phyloP scores from a whole-genome alignment of 176 grass and related monocot genomes.

The Metroxylon sagu region DNA sequence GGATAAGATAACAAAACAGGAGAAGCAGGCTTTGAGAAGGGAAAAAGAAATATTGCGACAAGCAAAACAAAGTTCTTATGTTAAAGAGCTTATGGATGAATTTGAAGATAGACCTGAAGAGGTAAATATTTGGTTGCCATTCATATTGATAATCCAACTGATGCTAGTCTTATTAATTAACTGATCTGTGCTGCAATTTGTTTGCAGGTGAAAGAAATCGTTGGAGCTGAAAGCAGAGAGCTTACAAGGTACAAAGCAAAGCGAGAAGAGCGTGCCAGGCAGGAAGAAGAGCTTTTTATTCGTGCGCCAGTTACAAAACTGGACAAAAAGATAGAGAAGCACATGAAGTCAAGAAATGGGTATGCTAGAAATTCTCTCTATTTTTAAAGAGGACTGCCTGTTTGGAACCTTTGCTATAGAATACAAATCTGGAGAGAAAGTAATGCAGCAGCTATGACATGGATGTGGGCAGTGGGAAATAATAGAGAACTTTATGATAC shows the following conservation, averaged over 20 bases:
- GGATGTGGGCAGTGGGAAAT: too few relatives aligned
- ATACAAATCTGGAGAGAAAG: too few relatives aligned
- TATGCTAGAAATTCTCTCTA: constrained; percentile 16
- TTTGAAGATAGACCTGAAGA: constrained; percentile 71
- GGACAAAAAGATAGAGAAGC: constrained; percentile 61
- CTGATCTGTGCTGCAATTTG: background rate
- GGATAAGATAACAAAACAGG: constrained; percentile 44
- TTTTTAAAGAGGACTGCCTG: too few relatives aligned
- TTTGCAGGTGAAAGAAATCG: constrained; percentile 54
- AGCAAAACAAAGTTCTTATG: constrained; percentile 52
- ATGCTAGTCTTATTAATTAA: constrained; percentile 11
- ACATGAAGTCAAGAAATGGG: constrained; percentile 60
- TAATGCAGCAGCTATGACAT: too few relatives aligned
- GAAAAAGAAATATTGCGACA: constrained; percentile 50
- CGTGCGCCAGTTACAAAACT: constrained; percentile 64
- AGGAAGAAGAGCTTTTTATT: constrained; percentile 73
- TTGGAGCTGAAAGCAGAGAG: constrained; percentile 77
- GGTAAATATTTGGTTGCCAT: constrained; percentile 14
- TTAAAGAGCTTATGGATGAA: constrained; percentile 59
- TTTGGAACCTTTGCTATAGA: too few relatives aligned
- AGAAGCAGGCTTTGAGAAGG: constrained; percentile 62
- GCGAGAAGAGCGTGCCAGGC: constrained; percentile 45
- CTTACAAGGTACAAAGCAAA: constrained; percentile 46
- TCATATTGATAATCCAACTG: background rate
- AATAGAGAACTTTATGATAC: too few relatives aligned